Evolutionary conservation across 2,329 filamentous ascomycete species (phyloP), one percentile per base, ranked within the genome.

Genomic region (Penicillium vulpinum): DNA sequence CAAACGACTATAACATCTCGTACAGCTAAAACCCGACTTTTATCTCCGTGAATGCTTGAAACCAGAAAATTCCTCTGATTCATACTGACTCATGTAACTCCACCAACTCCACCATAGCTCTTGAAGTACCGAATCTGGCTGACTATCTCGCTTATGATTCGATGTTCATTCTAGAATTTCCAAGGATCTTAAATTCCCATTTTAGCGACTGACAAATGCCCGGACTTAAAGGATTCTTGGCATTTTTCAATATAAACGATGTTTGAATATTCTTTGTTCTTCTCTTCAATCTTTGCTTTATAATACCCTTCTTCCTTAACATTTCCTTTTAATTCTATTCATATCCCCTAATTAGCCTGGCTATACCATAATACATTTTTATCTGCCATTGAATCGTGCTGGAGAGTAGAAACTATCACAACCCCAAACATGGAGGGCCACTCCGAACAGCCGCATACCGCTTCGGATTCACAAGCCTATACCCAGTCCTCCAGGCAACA

Each of bases 361-460:
- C 59, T 62, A 58, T 57, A 44, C 53, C 43, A 45, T 35, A 60
- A 60, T 47, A 59, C 39, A 41, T 22, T 21, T 54, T 36, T 56
- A 56, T 54, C 50, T 52, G 18, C 57, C 26, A 57, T 59, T 58
- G 60, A 51, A 18, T 35, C 10, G 43, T 40, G 15, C 26, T 40
- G 43, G 40, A 49, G 54, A 60, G 56, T 59, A 59, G 39, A 57
- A 16, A 16, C 15, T 26, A 26, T 26, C 41, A 11, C 15, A 28
- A 26, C 21, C n/a, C 39, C 57, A 53, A n/a, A 64, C 53, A 67
- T 67, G 64, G 64, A 65, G 45, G 58, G 51, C 51, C 33, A 60
- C 50, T 56, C 54, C 31, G 47, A 40, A 39, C 54, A 53, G 51
- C 22, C 41, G n/a, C 62, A 61, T 56, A 44, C 40, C 52, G 51